These are phyloP conservation scores for Populus hybrid DNA, from an alignment of 441 rosid species.

Conservation along the genomic window DNA sequence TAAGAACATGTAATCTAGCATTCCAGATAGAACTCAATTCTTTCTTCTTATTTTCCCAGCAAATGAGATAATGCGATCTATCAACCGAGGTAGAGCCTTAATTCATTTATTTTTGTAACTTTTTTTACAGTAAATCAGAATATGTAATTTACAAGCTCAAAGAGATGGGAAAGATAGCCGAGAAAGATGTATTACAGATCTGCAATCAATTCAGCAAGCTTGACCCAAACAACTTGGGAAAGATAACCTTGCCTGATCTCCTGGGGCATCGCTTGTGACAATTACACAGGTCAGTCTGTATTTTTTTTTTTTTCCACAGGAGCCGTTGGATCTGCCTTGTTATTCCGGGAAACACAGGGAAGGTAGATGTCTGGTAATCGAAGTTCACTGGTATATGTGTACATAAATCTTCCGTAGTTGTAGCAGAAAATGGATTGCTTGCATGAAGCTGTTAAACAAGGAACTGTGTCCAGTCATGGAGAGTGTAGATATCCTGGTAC, in stretches of 20 bases:
- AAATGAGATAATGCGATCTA: too few relatives aligned
- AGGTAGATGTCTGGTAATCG: not conserved
- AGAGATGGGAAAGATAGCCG: constrained; percentile 82
- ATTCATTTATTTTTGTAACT: not conserved
- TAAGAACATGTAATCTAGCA: too few relatives aligned
- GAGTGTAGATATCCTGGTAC: not conserved
- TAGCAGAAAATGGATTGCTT: not conserved
- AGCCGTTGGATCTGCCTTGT: not conserved
- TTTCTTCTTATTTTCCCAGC: too few relatives aligned
- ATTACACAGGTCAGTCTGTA: not conserved
- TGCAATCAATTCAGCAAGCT: constrained; percentile 70
- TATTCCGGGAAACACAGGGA: not conserved
- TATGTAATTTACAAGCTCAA: constrained; percentile 86
- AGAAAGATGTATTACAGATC: constrained; percentile 71
- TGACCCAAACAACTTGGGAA: constrained; percentile 74
- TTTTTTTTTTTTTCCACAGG: not conserved
- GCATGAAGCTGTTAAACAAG: not conserved
- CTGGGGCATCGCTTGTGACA: constrained; percentile 38
- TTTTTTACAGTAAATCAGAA: constrained; percentile 75
- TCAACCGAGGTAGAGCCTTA: not conserved
- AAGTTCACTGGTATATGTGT: not conserved
- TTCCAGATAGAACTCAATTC: not conserved
- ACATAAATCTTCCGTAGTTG: not conserved
- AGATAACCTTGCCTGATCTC: constrained; percentile 75
- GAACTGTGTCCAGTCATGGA: constrained; percentile 4